These are phyloP conservation scores for Mimosa bimucronata DNA, from an alignment of 306 rosid species.

Conservation along the genomic window DNA sequence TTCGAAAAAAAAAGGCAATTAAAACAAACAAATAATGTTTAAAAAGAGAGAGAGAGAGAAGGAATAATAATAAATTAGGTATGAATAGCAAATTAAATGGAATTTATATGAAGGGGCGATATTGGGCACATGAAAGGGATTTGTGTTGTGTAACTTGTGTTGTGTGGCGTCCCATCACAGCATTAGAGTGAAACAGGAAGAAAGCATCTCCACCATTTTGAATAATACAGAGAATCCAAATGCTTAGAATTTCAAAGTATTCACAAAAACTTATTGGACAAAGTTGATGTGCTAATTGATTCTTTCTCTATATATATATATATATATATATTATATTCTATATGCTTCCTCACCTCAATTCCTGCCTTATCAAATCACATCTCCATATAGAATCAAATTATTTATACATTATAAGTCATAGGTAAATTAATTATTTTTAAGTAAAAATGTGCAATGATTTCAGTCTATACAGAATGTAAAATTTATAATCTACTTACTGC, in stretches of 20 bases:
- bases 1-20: background rate
- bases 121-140: background rate
- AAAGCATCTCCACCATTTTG: background rate
- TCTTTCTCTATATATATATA: background rate
- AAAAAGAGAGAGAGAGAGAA: background rate
- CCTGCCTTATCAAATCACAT: background rate
- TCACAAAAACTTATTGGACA: background rate
- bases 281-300: background rate
- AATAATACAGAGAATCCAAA: background rate
- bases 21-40: background rate
- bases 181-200: background rate
- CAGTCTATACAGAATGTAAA: too few species aligned
- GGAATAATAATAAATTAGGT: background rate
- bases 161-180: background rate
- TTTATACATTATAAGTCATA: background rate
- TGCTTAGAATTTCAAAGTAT: background rate
- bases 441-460: too few species aligned
- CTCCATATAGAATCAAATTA: background rate
- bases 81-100: background rate
- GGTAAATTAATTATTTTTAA: too few species aligned
- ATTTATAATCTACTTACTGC: too few species aligned
- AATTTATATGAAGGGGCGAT: background rate
- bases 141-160: background rate
- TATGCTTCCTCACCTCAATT: background rate
- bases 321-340: background rate